Conservation (phyloP, 306 rosid species). For the Trichosanthes truncata region DNA sequence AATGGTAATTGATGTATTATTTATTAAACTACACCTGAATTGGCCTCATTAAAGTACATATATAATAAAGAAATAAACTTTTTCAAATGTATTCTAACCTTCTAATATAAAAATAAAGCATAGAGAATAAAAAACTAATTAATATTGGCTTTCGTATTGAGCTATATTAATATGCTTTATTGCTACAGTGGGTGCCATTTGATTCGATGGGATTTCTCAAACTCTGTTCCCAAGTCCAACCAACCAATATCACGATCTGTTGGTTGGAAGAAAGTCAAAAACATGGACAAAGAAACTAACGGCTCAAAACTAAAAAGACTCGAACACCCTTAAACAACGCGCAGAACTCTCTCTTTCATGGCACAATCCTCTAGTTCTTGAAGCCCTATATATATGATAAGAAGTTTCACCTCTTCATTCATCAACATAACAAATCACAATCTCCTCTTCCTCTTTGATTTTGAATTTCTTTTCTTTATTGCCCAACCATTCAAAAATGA, state of each 20-base stretch:
- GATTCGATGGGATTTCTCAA: background rate
- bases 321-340: background rate
- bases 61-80: no score
- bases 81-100: no score
- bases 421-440: background rate
- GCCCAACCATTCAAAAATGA: conserved; percentile 29
- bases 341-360: background rate
- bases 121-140: no score
- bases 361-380: background rate
- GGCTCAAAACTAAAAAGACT: background rate
- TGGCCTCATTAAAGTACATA: no score
- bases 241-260: background rate
- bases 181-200: background rate
- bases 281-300: background rate
- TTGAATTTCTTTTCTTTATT: background rate
- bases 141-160: no score
- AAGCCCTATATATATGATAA: background rate
- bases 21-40: no score
- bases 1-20: no score
- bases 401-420: background rate
- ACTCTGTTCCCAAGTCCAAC: background rate
- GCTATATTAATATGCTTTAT: background rate
- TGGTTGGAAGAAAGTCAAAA: conserved; percentile 1
- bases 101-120: no score
- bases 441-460: background rate